Conservation (phyloP, 352 stramenopile species). For the Stephanocyclus meneghinianus region DNA sequence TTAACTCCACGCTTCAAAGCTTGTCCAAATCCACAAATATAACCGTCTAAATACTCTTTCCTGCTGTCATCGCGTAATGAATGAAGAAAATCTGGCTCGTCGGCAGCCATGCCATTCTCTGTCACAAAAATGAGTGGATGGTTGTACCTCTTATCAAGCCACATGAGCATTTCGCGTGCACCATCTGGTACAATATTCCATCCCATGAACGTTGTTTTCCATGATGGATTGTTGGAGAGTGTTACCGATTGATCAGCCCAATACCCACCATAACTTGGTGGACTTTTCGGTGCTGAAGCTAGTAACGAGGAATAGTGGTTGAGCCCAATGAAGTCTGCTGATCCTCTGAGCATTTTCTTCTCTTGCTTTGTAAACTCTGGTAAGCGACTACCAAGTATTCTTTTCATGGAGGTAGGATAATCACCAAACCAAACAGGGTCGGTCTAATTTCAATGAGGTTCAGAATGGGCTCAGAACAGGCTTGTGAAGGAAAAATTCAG, state of each 20-base stretch:
- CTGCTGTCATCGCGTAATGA: constrained; percentile 85
- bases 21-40: constrained; percentile 83
- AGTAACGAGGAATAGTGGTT: constrained; percentile 89
- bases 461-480: background rate
- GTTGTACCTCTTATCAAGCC: constrained; percentile 87
- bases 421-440: constrained; percentile 91
- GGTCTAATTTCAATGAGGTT: constrained; percentile 31
- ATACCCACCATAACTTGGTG: constrained; percentile 55
- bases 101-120: constrained; percentile 88
- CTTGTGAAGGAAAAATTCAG: background rate
- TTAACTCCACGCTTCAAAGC: constrained; percentile 71
- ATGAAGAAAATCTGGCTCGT: constrained; percentile 78
- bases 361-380: constrained; percentile 88
- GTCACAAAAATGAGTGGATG: constrained; percentile 87
- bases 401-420: constrained; percentile 90
- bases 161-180: constrained; percentile 87
- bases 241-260: constrained; percentile 70
- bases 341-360: constrained; percentile 83
- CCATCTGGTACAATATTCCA: constrained; percentile 86
- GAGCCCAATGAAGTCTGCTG: constrained; percentile 91
- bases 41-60: constrained; percentile 85
- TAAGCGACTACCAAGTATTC: constrained; percentile 85
- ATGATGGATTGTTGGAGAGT: constrained; percentile 55
- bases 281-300: constrained; percentile 23
- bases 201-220: constrained; percentile 83